A percentile compares a stretch with the other conserved stretches of the same genome.
Evolutionary conservation across 495 filamentous ascomycete species (phyloP).

Genomic region (Talaromyces proteolyticus): DNA sequence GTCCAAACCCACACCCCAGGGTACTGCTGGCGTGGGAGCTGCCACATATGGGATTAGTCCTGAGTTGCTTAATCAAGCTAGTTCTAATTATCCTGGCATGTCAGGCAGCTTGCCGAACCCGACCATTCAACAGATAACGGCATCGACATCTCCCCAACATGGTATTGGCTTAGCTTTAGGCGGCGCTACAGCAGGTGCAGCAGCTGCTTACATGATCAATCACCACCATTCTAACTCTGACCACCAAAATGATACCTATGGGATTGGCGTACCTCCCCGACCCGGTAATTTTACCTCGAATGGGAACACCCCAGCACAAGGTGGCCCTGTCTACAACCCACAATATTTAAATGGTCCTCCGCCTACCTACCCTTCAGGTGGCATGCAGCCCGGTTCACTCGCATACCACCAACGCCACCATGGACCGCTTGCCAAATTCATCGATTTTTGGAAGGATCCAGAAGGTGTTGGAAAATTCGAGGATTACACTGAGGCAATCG

Average conservation of each 20-base stretch:
- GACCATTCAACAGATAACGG: background rate
- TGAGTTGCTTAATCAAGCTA: constrained; percentile 4
- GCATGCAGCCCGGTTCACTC: constrained; percentile 20
- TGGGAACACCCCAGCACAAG: background rate
- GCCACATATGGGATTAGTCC: constrained; percentile 21
- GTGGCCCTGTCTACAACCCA: background rate
- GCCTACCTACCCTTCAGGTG: constrained; percentile 4
- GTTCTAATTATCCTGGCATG: background rate
- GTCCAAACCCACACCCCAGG: too few species aligned
- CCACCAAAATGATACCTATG: constrained; percentile 4
- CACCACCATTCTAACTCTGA: constrained; percentile 26
- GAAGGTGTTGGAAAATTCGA: constrained; percentile 66
- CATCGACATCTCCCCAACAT: background rate
- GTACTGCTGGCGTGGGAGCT: constrained; percentile 17
- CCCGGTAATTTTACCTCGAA: background rate
- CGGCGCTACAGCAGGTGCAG: constrained; percentile 38
- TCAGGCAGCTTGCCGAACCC: background rate
- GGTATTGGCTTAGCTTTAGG: constrained; percentile 30
- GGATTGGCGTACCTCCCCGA: background rate
- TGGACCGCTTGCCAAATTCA: constrained; percentile 49
- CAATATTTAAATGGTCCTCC: constrained; percentile 11
- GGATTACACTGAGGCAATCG: constrained; percentile 68
- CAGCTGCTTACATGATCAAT: constrained; percentile 43
- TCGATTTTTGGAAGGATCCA: constrained; percentile 61
- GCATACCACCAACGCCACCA: constrained; percentile 42